phyloP scores from a whole-genome alignment of 768 basidiomycete species.

The Lentinula lateritia region DNA sequence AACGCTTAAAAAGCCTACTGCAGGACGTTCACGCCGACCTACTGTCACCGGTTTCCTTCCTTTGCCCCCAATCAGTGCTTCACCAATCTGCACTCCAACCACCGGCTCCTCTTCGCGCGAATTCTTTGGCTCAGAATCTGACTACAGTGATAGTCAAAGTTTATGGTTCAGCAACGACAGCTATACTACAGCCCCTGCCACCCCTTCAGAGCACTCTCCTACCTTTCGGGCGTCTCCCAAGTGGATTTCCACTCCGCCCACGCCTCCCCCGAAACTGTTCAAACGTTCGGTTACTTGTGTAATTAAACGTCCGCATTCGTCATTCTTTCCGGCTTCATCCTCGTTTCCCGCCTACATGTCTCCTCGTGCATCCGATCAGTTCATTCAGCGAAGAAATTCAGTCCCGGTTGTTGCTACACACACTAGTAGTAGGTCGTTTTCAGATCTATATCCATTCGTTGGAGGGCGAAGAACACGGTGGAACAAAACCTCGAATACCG shows the following conservation, averaged over 20 bases:
- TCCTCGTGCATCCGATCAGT: conserved; percentile 22
- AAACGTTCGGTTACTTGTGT: conserved; percentile 31
- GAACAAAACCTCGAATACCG: background rate
- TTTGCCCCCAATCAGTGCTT: conserved; percentile 54
- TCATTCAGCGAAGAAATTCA: conserved; percentile 34
- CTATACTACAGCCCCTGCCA: conserved; percentile 16
- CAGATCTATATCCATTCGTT: background rate
- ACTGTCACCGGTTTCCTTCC: conserved; percentile 36
- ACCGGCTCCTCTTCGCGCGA: conserved; percentile 24
- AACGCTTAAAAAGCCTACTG: background rate
- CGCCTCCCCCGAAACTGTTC: conserved; percentile 41
- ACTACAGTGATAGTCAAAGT: conserved; percentile 1
- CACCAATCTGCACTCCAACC: conserved; percentile 51
- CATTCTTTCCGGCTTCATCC: conserved; percentile 33
- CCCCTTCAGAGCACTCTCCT: conserved; percentile 12
- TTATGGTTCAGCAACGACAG: conserved; percentile 7
- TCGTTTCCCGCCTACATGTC: conserved; percentile 40
- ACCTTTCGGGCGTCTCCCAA: conserved; percentile 29
- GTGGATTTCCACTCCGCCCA: conserved; percentile 57
- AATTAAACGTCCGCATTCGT: conserved; percentile 23
- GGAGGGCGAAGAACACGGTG: background rate
- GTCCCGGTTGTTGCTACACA: conserved; percentile 30
- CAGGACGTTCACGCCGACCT: conserved; percentile 14
- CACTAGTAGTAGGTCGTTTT: background rate
- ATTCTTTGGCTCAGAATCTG: conserved; percentile 12